Conservation (phyloP, 768 basidiomycete species). For the Boletellus ananiceps region DNA sequence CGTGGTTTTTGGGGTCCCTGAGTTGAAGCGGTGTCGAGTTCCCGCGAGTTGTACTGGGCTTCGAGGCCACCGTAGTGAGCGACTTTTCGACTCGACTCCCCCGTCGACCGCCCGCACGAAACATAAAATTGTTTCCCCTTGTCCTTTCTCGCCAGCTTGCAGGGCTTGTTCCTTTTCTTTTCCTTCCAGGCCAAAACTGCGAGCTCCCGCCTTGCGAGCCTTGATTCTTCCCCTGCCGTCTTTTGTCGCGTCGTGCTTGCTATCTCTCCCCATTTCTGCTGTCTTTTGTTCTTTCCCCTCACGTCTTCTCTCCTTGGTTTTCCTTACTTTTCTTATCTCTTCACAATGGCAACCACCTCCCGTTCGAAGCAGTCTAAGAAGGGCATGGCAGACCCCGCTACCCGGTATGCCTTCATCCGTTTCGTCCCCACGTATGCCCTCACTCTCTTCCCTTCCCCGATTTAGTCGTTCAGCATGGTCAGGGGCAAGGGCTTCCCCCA, state of each 20-base stretch:
- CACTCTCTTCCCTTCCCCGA: slow-evolving; percentile 9
- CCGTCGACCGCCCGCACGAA: slow-evolving; percentile 26
- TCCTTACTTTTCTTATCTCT: slow-evolving; percentile 18
- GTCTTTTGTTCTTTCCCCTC: slow-evolving; percentile 25
- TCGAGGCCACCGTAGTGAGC: slow-evolving; percentile 27
- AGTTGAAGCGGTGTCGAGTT: slow-evolving; percentile 24
- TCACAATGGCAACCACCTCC: slow-evolving; percentile 57
- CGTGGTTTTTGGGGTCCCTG: slow-evolving; percentile 22
- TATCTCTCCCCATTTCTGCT: slow-evolving; percentile 35
- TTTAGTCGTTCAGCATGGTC: slow-evolving; percentile 56
- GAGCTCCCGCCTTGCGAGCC: slow-evolving; percentile 16
- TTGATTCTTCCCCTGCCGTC: slow-evolving; percentile 20
- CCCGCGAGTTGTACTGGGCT: slow-evolving; percentile 30
- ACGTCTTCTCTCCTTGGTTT: slow-evolving; percentile 29
- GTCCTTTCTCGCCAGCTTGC: slow-evolving; percentile 24
- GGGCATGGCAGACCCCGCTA: slow-evolving; percentile 48
- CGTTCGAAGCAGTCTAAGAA: slow-evolving; percentile 63
- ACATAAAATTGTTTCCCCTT: slow-evolving; percentile 27
- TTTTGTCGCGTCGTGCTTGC: slow-evolving; percentile 32
- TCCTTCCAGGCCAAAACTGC: slow-evolving; percentile 21
- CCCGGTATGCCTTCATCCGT: slow-evolving; percentile 42
- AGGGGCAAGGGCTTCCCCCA: slow-evolving; percentile 63
- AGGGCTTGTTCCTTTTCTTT: slow-evolving; percentile 18
- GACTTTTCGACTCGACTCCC: slow-evolving; percentile 29
- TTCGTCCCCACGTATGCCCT: slow-evolving; percentile 12